These are phyloP conservation scores for Vitis hybrid DNA, from an alignment of 177 flowering plant species.

Conservation along the genomic window DNA sequence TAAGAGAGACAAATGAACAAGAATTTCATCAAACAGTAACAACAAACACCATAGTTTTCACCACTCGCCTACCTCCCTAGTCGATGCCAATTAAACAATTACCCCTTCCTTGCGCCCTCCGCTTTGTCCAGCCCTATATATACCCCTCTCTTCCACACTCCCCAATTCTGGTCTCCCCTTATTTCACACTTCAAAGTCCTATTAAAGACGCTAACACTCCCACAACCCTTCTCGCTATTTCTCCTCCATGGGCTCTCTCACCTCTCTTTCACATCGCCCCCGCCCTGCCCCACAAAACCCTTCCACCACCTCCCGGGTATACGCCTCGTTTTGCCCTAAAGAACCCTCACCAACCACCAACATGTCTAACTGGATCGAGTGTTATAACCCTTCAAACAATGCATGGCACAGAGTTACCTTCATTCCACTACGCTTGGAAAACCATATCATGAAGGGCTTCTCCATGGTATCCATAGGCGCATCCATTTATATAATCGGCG, in stretches of 20 bases:
- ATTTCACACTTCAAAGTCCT: too few relatives aligned
- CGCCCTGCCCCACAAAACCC: background rate
- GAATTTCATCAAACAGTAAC: too few relatives aligned
- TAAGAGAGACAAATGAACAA: too few relatives aligned
- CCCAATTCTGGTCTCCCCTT: too few relatives aligned
- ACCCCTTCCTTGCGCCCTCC: too few relatives aligned
- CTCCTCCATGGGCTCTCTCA: conserved; percentile 25
- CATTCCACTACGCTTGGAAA: conserved; percentile 30
- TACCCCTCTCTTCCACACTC: too few relatives aligned
- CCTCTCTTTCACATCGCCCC: conserved; percentile 9
- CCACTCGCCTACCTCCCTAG: too few relatives aligned
- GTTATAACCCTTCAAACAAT: conserved; percentile 38
- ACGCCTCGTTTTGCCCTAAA: conserved; percentile 27
- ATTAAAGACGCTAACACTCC: too few relatives aligned
- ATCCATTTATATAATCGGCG: conserved; percentile 45
- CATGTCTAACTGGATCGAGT: conserved; percentile 38
- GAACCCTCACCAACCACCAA: conserved; percentile 8
- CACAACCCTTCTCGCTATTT: background rate
- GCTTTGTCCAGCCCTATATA: too few relatives aligned
- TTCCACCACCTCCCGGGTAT: conserved; percentile 13
- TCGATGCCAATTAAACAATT: too few relatives aligned
- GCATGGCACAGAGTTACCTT: conserved; percentile 32
- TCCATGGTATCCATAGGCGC: conserved; percentile 41
- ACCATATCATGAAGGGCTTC: conserved; percentile 47
- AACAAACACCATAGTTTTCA: too few relatives aligned